Evolutionary conservation across 73 alveolate genomes (phyloP), one percentile per base, ranked within the genome.

Genomic region (Uronychia binucleata): DNA sequence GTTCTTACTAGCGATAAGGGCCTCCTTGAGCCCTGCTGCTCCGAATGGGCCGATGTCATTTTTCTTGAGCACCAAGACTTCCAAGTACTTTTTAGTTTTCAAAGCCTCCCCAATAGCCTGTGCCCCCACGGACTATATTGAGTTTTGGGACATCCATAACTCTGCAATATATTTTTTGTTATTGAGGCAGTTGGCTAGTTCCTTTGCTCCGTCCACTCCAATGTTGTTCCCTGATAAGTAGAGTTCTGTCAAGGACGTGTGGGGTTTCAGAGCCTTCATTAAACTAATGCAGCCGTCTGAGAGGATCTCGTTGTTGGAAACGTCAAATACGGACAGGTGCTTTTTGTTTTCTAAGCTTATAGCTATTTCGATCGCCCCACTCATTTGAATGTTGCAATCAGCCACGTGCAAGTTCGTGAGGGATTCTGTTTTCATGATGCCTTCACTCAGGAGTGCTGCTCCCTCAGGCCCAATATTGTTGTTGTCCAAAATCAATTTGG

Each of bases 81-180:
- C 92, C 31, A 86, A 28, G 58, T 86, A 86, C 34, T 79, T 86
- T 59, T 86, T 86, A 30, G 78, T 86, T 58, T 86, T 86, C 30
- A 86, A 33, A 1, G 92, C 92, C 58, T 86, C 87, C 14, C 92
- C 92, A 1, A 86, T 33, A 31, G 81, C 81, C 0, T 58, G 28
- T 26, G 92, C 92, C 1, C 92, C 92, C 33, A 59, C 87, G 26
- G 86, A 59, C 57, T 76, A 78, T 11, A 86, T 86, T 11, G 83
- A 83, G 78, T 86, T 86, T 11, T 46, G 67, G 0, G 87, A 77
- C 58, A 86, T 60, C 87, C 87, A 86, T 26, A 86, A 35, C 83
- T 86, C 92, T 30, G 92, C 58, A 33, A 86, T 86, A 30, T 86
- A 86, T 34, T 86, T 86, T 60, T 86, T 86, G 31, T 86, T 86